phyloP scores from a whole-genome alignment of 2,329 filamentous ascomycete species.

The Colletotrichum lini region DNA sequence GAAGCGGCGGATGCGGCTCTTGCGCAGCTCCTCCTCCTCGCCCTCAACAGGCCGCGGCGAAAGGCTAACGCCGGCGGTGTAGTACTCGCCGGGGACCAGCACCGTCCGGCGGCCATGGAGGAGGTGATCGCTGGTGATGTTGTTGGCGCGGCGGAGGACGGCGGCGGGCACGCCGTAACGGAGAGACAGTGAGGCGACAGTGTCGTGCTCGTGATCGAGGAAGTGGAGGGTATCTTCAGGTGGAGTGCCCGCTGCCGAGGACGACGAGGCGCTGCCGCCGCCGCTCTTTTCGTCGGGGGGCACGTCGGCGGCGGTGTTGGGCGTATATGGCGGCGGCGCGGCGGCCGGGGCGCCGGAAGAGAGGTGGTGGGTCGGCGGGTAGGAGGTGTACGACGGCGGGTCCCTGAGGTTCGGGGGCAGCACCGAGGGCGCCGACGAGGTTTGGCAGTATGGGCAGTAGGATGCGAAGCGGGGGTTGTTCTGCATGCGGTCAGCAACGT shows the following conservation, averaged over 20 bases:
- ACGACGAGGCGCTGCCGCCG: slow-evolving; percentile 6
- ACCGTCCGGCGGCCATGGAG: slow-evolving; percentile 78
- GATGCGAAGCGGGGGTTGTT: slow-evolving; percentile 77
- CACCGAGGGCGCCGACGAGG: slow-evolving; percentile 71
- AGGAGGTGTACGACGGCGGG: slow-evolving; percentile 74
- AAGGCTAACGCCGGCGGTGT: slow-evolving; percentile 76
- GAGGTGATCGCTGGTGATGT: slow-evolving; percentile 79
- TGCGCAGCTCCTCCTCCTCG: slow-evolving; percentile 80
- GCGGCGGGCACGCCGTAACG: slow-evolving; percentile 78
- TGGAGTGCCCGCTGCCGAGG: slow-evolving; percentile 39
- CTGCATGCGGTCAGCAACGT: slow-evolving; percentile 51
- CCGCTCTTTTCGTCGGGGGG: slow-evolving; percentile 50
- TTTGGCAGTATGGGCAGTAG: slow-evolving; percentile 83
- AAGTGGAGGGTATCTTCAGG: slow-evolving; percentile 82
- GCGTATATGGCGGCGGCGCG: slow-evolving; percentile 59
- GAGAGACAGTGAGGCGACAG: slow-evolving; percentile 76
- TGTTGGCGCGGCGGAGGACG: slow-evolving; percentile 76
- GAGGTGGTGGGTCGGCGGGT: slow-evolving; percentile 44
- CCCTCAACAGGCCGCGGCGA: slow-evolving; percentile 80
- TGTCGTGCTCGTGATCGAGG: slow-evolving; percentile 78
- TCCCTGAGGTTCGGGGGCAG: slow-evolving; percentile 75
- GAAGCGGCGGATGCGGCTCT: slow-evolving; percentile 79
- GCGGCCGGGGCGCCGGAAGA: slow-evolving; percentile 46
- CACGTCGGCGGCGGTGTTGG: slow-evolving; percentile 37
- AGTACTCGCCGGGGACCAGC: slow-evolving; percentile 79